Evolutionary conservation across 805 yeast genomes (phyloP).

Genomic region (Scheffersomyces ergatensis): DNA sequence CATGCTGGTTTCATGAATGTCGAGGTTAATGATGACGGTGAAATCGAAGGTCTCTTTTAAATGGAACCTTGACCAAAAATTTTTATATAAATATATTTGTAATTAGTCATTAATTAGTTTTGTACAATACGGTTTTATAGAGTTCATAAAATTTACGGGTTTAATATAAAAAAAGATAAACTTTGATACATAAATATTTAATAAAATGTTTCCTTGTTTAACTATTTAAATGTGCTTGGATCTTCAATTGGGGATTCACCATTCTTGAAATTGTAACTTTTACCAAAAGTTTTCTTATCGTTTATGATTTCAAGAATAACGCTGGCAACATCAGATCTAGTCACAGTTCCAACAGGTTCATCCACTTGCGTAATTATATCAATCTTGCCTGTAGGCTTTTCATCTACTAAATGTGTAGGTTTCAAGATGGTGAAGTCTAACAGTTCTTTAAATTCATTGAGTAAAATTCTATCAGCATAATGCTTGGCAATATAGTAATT

Average conservation of each 20-base stretch:
- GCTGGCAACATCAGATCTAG: conserved; percentile 57
- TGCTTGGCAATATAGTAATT: conserved; percentile 60
- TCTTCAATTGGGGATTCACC: conserved; percentile 32
- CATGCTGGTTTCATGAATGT: conserved; percentile 97
- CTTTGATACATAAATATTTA: not conserved
- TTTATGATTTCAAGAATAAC: conserved; percentile 38
- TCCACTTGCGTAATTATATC: conserved; percentile 21
- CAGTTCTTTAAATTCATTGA: conserved; percentile 30
- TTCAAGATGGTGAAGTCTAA: conserved; percentile 57
- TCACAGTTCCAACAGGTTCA: conserved; percentile 23
- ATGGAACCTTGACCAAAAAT: too few relatives aligned
- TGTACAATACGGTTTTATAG: not conserved
- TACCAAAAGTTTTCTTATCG: conserved; percentile 35
- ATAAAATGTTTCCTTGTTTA: too few relatives aligned
- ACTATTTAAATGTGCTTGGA: conserved; percentile 1
- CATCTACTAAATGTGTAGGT: conserved; percentile 48
- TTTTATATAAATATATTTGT: not conserved
- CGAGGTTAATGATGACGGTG: conserved; percentile 86
- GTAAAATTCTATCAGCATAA: conserved; percentile 51
- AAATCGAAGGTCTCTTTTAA: conserved; percentile 88
- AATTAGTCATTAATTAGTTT: not conserved
- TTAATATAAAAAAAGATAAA: not conserved
- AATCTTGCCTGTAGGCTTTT: conserved; percentile 43
- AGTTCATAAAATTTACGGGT: not conserved
- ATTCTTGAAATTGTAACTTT: conserved; percentile 42